A percentile compares a stretch with the other conserved stretches of the same genome.
These are phyloP conservation scores for Epichloe sp. DNA, from an alignment of 2,329 filamentous ascomycete species.

Conservation along the genomic window DNA sequence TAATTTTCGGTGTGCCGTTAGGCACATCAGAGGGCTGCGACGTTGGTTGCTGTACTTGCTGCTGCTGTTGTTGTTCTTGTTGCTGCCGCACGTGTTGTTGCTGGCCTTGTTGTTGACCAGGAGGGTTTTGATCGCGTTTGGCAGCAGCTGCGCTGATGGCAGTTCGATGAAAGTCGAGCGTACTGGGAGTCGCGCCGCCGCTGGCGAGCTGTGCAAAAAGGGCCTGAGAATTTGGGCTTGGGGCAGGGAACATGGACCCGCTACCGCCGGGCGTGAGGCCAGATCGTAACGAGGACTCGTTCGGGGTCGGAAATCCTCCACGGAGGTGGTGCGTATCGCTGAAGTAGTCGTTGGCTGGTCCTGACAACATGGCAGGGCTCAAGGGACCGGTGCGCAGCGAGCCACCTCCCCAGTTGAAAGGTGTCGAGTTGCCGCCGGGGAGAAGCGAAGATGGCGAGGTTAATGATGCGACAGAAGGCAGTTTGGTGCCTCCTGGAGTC, in stretches of 20 bases:
- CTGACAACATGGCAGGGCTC: conserved; percentile 94
- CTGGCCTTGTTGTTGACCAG: conserved; percentile 13
- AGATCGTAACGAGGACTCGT: conserved; percentile 86
- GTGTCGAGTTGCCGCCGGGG: conserved; percentile 57
- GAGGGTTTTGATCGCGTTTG: conserved; percentile 37
- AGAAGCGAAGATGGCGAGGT: conserved; percentile 79
- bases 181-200: conserved; percentile 76
- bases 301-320: conserved; percentile 83
- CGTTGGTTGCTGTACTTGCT: conserved; percentile 19
- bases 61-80: conserved; percentile 17
- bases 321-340: conserved; percentile 64
- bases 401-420: conserved; percentile 68
- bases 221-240: conserved; percentile 75
- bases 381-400: conserved; percentile 84
- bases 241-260: conserved; percentile 92
- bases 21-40: conserved; percentile 42
- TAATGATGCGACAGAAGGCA: conserved; percentile 80
- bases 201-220: conserved; percentile 67
- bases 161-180: conserved; percentile 88
- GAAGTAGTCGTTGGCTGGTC: conserved; percentile 78
- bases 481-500: conserved; percentile 69
- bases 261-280: conserved; percentile 89
- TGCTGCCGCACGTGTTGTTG: conserved; percentile 20
- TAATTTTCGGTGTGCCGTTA: conserved; percentile 25
- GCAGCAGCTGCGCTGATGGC: conserved; percentile 67